A percentile compares a stretch with the other conserved stretches of the same genome.
Conservation (phyloP, 495 filamentous ascomycete species). For the Pyrenopolyporus hunteri region DNA sequence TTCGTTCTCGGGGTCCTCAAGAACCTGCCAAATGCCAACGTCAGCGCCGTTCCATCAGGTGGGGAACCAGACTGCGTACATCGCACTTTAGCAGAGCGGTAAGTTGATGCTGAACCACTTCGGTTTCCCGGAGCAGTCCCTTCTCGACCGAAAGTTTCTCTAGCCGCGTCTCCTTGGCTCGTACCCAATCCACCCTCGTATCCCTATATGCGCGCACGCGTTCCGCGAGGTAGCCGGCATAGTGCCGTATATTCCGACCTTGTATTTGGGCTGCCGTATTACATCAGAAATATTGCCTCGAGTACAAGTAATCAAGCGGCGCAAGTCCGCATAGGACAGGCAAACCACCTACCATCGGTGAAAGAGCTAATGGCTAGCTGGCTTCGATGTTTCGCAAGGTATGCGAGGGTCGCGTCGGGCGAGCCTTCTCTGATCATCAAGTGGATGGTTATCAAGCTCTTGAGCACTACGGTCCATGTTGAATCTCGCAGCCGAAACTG, state of each 20-base stretch:
- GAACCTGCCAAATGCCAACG: conserved; percentile 60
- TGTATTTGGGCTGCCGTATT: conserved; percentile 81
- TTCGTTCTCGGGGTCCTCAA: conserved; percentile 94
- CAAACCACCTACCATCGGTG: conserved; percentile 78
- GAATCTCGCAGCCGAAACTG: conserved; percentile 89
- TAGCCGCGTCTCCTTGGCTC: conserved; percentile 78
- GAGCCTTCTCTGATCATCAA: conserved; percentile 97
- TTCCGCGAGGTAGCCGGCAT: conserved; percentile 83
- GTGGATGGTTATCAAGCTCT: conserved; percentile 92
- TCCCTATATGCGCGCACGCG: conserved; percentile 82
- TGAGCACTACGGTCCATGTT: conserved; percentile 97
- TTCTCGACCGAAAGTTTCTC: conserved; percentile 91
- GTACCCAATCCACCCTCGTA: conserved; percentile 88
- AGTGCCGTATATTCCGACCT: conserved; percentile 91
- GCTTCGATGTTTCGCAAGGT: conserved; percentile 81
- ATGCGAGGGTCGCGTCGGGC: conserved; percentile 83
- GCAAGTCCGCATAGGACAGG: background rate
- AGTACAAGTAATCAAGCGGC: conserved; percentile 4
- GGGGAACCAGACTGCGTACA: conserved; percentile 57
- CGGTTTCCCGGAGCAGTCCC: conserved; percentile 89
- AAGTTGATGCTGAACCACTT: conserved; percentile 89
- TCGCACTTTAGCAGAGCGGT: conserved; percentile 86
- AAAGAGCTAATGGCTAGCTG: conserved; percentile 88
- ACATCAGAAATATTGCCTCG: conserved; percentile 39
- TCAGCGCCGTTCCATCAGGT: background rate